Base-by-base conservation (phyloP, 2,329 filamentous ascomycete species). In the Xylariomycetidae sp. region DNA sequence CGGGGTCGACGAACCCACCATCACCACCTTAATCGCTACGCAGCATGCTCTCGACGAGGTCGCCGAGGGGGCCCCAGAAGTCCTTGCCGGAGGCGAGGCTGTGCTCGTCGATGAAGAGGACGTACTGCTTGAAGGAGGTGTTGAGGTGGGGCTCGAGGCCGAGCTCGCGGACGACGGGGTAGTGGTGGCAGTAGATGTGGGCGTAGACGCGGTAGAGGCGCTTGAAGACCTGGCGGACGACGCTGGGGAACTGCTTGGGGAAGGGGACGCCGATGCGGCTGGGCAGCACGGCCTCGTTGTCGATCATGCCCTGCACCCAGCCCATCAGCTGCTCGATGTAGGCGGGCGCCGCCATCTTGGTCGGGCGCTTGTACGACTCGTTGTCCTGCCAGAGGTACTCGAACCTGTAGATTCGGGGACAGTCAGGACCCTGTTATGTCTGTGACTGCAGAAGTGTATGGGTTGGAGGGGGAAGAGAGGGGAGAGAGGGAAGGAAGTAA, bases 121-220 rank as follows among this genome's bases (percentile, higher is more conserved):
- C 92, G 56, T 96, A 98, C 64, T 98, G 92, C 74, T 98, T 98
- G 78, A 98, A 98, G 65, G 87, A 94, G 10, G 92, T 98, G 65
- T 98, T 98, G 46, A 98, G 76, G 62, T 98, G 92, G 27, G 93
- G 89, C 64, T 98, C 92, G 38, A 98, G 75, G 15, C 92, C 92
- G 24, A 98, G 76, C 58, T 95, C 88, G 38, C 93, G 84, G 48
- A 98, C 83, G 47, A 98, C 89, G 22, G 89, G 89, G 65, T 98
- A 98, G 68, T 98, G 92, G 64, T 98, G 92, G 70, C 93, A 98
- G 76, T 98, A 98, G 52, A 98, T 95, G 67, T 98, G 92, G 26
- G 92, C 92, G 60, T 98, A 98, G 42, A 98, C 90, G 48, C 92
- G 84, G 66, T 96, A 98, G 67, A 98, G 82, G 56, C 92, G 84